These are phyloP conservation scores for Volvox africanus DNA, from an alignment of 139 green algal species.

Conservation along the genomic window DNA sequence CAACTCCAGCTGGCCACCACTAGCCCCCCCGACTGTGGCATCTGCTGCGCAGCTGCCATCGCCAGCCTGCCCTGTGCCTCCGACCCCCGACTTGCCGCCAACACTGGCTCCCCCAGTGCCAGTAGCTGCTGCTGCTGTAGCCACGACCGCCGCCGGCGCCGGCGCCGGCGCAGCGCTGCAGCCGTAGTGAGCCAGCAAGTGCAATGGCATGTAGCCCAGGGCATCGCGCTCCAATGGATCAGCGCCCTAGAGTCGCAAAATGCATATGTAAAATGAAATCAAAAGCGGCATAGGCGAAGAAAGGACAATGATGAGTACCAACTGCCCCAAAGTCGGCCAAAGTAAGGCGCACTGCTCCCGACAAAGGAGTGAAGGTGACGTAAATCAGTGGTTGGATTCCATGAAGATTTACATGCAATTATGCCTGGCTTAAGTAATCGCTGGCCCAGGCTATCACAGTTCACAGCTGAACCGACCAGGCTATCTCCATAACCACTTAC, in stretches of 20 bases:
- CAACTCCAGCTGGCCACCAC: slow-evolving; percentile 27
- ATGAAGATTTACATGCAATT: too few species aligned
- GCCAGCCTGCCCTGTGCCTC: too few species aligned
- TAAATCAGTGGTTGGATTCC: too few species aligned
- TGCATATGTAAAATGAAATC: too few species aligned
- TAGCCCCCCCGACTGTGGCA: background rate
- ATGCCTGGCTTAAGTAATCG: too few species aligned
- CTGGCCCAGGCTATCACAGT: too few species aligned
- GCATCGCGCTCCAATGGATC: slow-evolving; percentile 33
- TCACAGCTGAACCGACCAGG: too few species aligned
- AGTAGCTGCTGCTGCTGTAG: background rate
- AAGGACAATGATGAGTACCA: too few species aligned
- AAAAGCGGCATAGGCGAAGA: too few species aligned
- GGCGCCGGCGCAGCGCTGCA: slow-evolving; percentile 2
- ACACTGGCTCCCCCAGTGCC: background rate
- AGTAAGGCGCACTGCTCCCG: too few species aligned
- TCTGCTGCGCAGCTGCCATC: background rate
- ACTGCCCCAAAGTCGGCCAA: too few species aligned
- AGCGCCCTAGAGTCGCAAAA: slow-evolving; percentile 6
- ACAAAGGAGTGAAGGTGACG: too few species aligned
- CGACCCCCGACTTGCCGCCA: background rate
- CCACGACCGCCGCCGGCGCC: background rate
- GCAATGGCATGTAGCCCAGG: slow-evolving; percentile 41
- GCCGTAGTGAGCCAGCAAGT: slow-evolving; percentile 45
- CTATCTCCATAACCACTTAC: background rate